A percentile compares a stretch with the other conserved stretches of the same genome.
These are phyloP conservation scores for Neophaeococcomyces aloes DNA, from an alignment of 2,329 filamentous ascomycete genomes.

Conservation along the genomic window DNA sequence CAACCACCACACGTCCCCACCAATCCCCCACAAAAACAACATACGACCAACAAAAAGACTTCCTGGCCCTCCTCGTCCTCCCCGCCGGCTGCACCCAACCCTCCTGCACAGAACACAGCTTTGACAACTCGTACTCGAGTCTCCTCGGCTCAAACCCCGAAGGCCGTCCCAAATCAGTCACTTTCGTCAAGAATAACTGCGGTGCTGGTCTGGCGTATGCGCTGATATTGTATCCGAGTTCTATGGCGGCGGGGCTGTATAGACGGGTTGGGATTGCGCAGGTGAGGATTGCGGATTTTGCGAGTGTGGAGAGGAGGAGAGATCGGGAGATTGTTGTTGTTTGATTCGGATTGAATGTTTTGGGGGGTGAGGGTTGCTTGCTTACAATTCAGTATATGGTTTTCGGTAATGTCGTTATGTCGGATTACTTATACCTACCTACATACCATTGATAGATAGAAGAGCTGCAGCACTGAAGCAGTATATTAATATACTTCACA, in stretches of 20 bases:
- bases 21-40: no score
- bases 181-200: constrained; percentile 6
- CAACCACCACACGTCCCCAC: no score
- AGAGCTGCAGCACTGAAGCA: no score
- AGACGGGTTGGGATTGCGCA: constrained; percentile 5
- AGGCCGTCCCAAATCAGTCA: background rate
- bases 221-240: constrained; percentile 8
- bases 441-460: no score
- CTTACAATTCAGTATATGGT: no score
- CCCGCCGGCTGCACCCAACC: constrained; percentile 2
- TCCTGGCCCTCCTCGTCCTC: constrained; percentile 7
- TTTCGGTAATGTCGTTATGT: no score
- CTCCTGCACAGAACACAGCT: constrained; percentile 6
- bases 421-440: no score
- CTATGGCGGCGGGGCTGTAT: constrained; percentile 4
- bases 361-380: no score
- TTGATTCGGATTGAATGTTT: background rate
- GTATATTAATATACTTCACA: no score
- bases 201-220: constrained; percentile 6
- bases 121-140: background rate
- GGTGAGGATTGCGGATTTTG: constrained; percentile 6
- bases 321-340: constrained; percentile 6
- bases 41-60: constrained; percentile 5
- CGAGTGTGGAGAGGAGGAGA: constrained; percentile 6
- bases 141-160: background rate